phyloP scores from a whole-genome alignment of 2,329 filamentous ascomycete genomes.

The Leptosphaerulina australis region DNA sequence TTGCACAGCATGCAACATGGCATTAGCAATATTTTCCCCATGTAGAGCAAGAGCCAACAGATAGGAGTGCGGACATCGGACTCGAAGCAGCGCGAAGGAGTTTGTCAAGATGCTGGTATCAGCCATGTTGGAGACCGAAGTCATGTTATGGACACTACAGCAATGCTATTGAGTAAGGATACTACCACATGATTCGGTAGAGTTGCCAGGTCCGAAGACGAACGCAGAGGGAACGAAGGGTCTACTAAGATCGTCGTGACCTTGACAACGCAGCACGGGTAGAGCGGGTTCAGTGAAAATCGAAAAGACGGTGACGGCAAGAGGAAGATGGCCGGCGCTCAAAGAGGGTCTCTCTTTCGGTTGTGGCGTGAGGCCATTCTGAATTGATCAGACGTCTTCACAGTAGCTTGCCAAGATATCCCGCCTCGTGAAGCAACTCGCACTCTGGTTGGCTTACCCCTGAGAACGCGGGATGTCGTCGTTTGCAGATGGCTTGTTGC shows the following conservation, averaged over 20 bases:
- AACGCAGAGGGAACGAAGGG: constrained; percentile 4
- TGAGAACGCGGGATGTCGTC: constrained; percentile 14
- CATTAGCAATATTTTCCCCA: constrained; percentile 11
- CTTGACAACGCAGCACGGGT: constrained; percentile 14
- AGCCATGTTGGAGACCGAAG: constrained; percentile 5
- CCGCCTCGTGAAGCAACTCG: constrained; percentile 12
- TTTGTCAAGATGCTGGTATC: not conserved
- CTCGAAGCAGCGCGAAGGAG: constrained; percentile 4
- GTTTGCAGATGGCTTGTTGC: constrained; percentile 10
- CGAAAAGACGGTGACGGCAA: constrained; percentile 20
- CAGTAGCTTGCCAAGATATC: constrained; percentile 5
- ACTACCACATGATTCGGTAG: constrained; percentile 6
- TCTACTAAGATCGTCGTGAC: constrained; percentile 13
- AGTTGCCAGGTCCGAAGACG: constrained; percentile 13
- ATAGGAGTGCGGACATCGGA: constrained; percentile 13
- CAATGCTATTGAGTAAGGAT: constrained; percentile 3
- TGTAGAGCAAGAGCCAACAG: constrained; percentile 4
- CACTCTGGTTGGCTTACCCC: constrained; percentile 18
- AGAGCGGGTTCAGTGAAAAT: constrained; percentile 19
- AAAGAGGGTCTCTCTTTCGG: constrained; percentile 13
- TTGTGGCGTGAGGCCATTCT: constrained; percentile 18
- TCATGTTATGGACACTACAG: not conserved
- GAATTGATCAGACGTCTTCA: constrained; percentile 13
- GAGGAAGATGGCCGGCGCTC: constrained; percentile 9
- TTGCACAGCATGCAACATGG: constrained; percentile 17